These are phyloP conservation scores for Phytophthora melonis DNA, from an alignment of 352 stramenopile genomes.

Conservation along the genomic window DNA sequence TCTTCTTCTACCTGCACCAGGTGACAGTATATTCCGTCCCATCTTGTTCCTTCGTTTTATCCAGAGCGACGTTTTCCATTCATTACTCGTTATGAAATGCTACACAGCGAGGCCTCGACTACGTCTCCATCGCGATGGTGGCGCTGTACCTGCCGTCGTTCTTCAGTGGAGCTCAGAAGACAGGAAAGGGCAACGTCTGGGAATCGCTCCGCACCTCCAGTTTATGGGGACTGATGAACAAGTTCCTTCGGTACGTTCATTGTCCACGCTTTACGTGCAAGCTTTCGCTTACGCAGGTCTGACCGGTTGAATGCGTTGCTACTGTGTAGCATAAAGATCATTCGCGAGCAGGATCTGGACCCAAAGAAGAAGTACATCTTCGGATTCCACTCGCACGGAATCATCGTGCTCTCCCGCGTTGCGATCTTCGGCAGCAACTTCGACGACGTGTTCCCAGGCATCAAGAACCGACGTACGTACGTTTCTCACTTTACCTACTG, in stretches of 20 bases:
- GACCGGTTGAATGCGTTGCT: neutral
- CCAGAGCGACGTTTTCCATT: neutral
- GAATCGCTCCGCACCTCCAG: conserved; percentile 35
- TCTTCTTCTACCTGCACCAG: conserved; percentile 50
- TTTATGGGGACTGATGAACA: conserved; percentile 48
- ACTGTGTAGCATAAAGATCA: conserved; percentile 39
- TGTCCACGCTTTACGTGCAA: neutral
- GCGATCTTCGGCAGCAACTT: conserved; percentile 50
- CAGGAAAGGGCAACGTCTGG: conserved; percentile 44
- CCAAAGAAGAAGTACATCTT: conserved; percentile 56
- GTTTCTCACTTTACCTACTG: neutral
- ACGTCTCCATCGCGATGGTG: conserved; percentile 45
- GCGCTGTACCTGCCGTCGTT: conserved; percentile 54
- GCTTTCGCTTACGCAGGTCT: too few species aligned
- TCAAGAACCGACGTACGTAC: conserved; percentile 23
- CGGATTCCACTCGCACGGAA: conserved; percentile 58
- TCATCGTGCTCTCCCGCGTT: conserved; percentile 56
- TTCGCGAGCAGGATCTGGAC: conserved; percentile 47
- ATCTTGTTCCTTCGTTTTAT: neutral
- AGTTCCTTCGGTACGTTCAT: conserved; percentile 39
- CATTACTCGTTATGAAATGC: neutral
- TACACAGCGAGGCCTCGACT: conserved; percentile 38
- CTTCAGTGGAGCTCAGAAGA: conserved; percentile 49
- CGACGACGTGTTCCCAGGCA: conserved; percentile 45
- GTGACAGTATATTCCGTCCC: conserved; percentile 6